Percentiles rank a stretch among this genome's conserved stretches.
Conservation (phyloP, 176 grass and related monocot species). For the Avena insularis region DNA sequence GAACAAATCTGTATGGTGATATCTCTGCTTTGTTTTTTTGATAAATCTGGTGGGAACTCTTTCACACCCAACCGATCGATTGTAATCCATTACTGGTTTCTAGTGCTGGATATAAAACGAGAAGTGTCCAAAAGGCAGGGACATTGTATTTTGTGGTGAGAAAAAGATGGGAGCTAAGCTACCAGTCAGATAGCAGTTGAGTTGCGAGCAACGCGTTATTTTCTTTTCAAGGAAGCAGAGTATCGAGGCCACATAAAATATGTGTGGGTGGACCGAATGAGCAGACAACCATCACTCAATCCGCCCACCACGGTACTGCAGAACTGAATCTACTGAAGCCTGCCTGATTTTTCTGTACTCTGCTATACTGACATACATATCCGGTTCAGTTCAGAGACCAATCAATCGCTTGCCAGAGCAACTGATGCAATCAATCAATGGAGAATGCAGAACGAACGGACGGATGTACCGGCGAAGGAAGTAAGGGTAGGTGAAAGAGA, state of each 20-base stretch:
- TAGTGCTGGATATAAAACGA: not conserved
- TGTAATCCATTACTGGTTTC: not conserved
- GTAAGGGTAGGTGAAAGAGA: fast-evolving
- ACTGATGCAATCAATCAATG: not conserved
- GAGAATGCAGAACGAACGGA: constrained; percentile 3
- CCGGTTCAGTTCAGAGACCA: not conserved
- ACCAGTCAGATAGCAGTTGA: constrained; percentile 4
- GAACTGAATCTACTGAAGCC: not conserved
- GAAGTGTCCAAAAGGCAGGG: not conserved
- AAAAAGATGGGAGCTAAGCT: not conserved
- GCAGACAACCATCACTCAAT: not conserved
- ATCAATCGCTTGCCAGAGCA: not conserved
- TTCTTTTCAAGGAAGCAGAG: not conserved
- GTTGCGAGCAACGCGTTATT: not conserved
- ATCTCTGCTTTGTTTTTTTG: not conserved
- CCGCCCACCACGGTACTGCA: not conserved
- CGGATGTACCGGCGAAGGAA: not conserved
- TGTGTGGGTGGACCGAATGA: not conserved
- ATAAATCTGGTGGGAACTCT: not conserved
- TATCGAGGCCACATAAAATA: constrained; percentile 3
- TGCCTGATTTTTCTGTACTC: not conserved
- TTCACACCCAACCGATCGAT: not conserved
- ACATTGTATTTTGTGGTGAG: not conserved
- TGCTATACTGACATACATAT: not conserved
- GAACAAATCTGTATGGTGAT: not conserved